Base-by-base conservation (phyloP, 2,329 filamentous ascomycete genomes). In the Dactylellina leptospora region DNA sequence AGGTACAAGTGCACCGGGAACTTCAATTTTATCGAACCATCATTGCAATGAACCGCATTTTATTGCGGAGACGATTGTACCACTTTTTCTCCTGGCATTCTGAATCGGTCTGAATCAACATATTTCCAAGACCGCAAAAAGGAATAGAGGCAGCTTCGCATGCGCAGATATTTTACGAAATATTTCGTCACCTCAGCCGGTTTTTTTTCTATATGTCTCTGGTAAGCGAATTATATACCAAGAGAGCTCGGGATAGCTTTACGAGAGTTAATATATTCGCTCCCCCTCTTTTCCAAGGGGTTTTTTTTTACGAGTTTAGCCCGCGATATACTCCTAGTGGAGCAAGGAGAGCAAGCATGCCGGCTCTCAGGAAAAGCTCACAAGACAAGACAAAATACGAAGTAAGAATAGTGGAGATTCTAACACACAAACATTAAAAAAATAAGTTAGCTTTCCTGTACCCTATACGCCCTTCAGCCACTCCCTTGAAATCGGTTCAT, bases 241-340 rank as follows among this genome's bases (percentile, higher is more conserved):
- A n/a, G n/a, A n/a, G n/a, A n/a, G n/a, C n/a, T n/a, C n/a, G n/a
- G n/a, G n/a, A n/a, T n/a, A n/a, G n/a, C n/a, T n/a, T n/a, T n/a
- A 45, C 18, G 22, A 22, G 38, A 44, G 36, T 13, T 42, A 42
- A 50, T 58, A 66, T 56, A 66, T 33, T 56, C 51, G 47, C 61
- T 66, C 42, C 61, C 58, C 51, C 61, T 66, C 61, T 58, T 66
- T 66, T 28, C 42, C 54, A 56, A 28, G 25, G 18, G 33, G 38
- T 44, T 16, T 27, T 18, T n/a, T n/a, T 45, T 20, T 45, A n/a
- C 40, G 40, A 45, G 4, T 45, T 45, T 48, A 22, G 51, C 40
- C 42, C 50, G 51, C 20, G n/a, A 51, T 51, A 53, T 23, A 22
- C 8, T 45, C 42, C 48, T 22, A 23, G 50, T 56, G 60, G 61